phyloP scores from a whole-genome alignment of 176 grass and related monocot genomes.

The Triticum turgidum region DNA sequence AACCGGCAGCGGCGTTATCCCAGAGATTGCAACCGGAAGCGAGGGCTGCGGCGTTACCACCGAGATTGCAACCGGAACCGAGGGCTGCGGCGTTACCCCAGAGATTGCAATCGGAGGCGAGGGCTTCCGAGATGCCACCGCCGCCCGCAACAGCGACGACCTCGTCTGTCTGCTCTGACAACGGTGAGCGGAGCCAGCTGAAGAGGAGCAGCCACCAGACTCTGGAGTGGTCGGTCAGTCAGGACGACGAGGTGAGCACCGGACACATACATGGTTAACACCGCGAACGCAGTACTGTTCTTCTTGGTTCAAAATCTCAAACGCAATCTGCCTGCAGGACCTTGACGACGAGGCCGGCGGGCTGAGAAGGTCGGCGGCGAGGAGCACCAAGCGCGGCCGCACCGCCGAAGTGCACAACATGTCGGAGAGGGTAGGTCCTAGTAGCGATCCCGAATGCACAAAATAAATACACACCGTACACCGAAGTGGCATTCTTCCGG shows the following conservation, averaged over 20 bases:
- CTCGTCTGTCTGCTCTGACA: slow-evolving; percentile 50
- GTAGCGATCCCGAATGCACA: too few species aligned
- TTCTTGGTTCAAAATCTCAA: not conserved
- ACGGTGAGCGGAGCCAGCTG: slow-evolving; percentile 26
- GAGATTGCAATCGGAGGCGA: not conserved
- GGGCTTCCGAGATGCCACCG: not conserved
- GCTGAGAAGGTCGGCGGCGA: slow-evolving; percentile 17
- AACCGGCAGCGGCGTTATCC: not conserved
- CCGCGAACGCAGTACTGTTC: not conserved
- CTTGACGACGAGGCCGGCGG: slow-evolving; percentile 36
- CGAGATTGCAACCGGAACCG: too few species aligned
- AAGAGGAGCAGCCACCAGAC: not conserved
- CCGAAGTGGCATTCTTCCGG: not conserved
- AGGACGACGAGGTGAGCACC: slow-evolving; percentile 30
- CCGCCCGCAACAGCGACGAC: slow-evolving; percentile 5
- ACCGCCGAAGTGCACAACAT: slow-evolving; percentile 57
- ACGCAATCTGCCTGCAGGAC: slow-evolving; percentile 17
- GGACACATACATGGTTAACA: not conserved
- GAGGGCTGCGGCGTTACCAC: too few species aligned
- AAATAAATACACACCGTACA: too few species aligned
- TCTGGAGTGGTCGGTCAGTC: slow-evolving; percentile 30
- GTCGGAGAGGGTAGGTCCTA: slow-evolving; percentile 38
- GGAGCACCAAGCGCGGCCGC: slow-evolving; percentile 42
- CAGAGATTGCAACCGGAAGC: too few species aligned
- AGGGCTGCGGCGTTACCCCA: not conserved